Conservation (phyloP, 2,329 filamentous ascomycete genomes). For the Ophiognomonia clavigignenti-juglandacearum region DNA sequence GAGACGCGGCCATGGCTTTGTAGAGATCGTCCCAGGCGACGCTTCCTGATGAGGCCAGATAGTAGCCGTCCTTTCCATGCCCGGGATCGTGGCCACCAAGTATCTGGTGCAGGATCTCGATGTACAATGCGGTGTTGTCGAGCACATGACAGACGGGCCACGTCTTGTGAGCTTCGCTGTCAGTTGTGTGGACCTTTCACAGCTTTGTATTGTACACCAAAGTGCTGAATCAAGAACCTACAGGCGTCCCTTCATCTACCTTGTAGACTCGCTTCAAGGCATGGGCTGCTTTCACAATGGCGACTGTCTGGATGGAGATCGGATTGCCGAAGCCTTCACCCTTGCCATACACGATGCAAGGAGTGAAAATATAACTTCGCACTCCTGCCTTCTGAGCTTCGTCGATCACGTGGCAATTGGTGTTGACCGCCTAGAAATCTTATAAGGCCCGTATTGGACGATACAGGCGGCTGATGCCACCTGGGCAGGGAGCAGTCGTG, state of each 20-base stretch:
- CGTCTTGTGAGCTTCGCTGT: constrained; percentile 22
- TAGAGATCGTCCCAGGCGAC: constrained; percentile 49
- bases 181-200: too few relatives aligned
- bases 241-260: constrained; percentile 32
- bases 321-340: constrained; percentile 45
- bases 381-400: constrained; percentile 36
- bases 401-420: constrained; percentile 40
- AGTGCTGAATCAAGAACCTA: too few relatives aligned
- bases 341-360: constrained; percentile 47
- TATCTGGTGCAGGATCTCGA: constrained; percentile 40
- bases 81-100: constrained; percentile 31
- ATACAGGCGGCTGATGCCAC: too few relatives aligned
- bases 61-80: constrained; percentile 42
- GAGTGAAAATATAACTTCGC: constrained; percentile 45
- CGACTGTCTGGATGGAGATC: constrained; percentile 47
- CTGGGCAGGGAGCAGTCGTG: too few relatives aligned
- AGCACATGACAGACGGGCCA: constrained; percentile 50
- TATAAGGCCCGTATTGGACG: too few relatives aligned
- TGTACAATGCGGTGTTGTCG: constrained; percentile 42
- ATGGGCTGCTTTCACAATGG: constrained; percentile 41
- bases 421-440: constrained; percentile 28
- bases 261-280: constrained; percentile 34
- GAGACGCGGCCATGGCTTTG: constrained; percentile 33
- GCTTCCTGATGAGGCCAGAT: constrained; percentile 42
- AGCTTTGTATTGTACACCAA: too few relatives aligned